These are phyloP conservation scores for Penicillium brasilianum DNA, from an alignment of 2,329 filamentous ascomycete genomes.

Conservation along the genomic window DNA sequence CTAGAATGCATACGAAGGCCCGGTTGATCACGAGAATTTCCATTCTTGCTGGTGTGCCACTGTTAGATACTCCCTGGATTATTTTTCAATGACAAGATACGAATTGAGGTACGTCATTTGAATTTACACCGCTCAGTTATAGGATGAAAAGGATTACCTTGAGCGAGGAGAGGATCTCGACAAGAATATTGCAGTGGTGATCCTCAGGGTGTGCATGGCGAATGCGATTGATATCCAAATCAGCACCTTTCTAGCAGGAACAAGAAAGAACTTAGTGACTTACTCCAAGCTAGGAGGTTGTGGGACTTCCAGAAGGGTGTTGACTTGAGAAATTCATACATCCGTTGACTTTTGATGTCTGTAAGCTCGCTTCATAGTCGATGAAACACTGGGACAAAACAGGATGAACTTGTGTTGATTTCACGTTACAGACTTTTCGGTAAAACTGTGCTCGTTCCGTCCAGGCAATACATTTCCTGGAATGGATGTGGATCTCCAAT, in stretches of 20 bases:
- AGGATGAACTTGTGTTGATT: not conserved
- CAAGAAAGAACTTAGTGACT: not conserved
- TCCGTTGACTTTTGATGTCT: not conserved
- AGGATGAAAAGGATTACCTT: not conserved
- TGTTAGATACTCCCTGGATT: not conserved
- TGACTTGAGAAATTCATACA: not conserved
- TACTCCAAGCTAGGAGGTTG: not conserved
- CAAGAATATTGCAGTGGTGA: not conserved
- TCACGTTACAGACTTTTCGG: not conserved
- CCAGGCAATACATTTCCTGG: not conserved
- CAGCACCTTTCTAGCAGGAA: not conserved
- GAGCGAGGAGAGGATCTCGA: not conserved
- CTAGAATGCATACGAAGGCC: not conserved
- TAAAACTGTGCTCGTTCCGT: not conserved
- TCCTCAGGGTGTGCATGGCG: not conserved
- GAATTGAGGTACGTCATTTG: not conserved
- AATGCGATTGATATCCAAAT: not conserved
- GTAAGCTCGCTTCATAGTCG: not conserved
- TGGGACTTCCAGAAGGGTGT: not conserved
- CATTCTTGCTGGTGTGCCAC: not conserved
- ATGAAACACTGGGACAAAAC: not conserved
- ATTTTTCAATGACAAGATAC: not conserved
- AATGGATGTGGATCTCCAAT: not conserved
- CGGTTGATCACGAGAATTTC: not conserved
- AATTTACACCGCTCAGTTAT: not conserved